A percentile compares a stretch with the other conserved stretches of the same genome.
phyloP scores from a whole-genome alignment of 1,284 basidiomycete species.

The Microbotryum intermedium region DNA sequence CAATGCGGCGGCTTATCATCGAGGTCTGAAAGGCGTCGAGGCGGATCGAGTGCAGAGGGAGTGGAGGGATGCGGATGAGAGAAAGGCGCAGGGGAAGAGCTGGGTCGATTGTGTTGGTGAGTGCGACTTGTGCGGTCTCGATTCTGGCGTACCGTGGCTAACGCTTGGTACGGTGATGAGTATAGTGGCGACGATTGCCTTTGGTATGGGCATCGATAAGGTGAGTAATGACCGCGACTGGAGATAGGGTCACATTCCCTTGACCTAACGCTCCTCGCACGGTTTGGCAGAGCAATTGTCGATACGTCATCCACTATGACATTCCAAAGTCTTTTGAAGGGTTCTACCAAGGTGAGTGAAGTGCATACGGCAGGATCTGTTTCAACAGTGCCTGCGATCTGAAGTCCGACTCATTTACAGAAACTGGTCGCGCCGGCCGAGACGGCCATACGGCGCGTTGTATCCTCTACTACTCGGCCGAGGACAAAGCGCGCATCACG shows the following conservation, averaged over 20 bases:
- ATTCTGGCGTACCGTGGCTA: not conserved
- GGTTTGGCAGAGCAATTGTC: constrained; percentile 30
- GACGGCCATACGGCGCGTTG: constrained; percentile 52
- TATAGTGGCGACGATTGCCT: constrained; percentile 62
- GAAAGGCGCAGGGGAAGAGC: constrained; percentile 45
- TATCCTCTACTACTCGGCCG: constrained; percentile 24
- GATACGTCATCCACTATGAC: constrained; percentile 69
- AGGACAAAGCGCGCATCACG: constrained; percentile 17
- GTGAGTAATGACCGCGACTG: constrained; percentile 61
- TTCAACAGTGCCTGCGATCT: not conserved
- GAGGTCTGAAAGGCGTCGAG: constrained; percentile 47
- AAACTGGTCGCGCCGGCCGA: constrained; percentile 64
- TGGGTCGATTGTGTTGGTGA: constrained; percentile 34
- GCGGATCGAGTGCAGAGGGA: constrained; percentile 54
- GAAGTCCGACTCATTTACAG: not conserved
- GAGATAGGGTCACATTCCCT: no score
- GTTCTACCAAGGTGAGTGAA: constrained; percentile 66
- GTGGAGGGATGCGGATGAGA: constrained; percentile 52
- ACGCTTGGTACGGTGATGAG: constrained; percentile 41
- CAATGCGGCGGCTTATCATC: constrained; percentile 65
- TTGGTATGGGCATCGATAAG: constrained; percentile 77
- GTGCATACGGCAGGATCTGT: not conserved
- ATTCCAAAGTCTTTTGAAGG: constrained; percentile 44
- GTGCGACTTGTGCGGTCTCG: constrained; percentile 39
- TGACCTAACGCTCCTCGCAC: no score